phyloP scores from a whole-genome alignment of 192 early-diverging fungal species.

The Coemansia sp. region DNA sequence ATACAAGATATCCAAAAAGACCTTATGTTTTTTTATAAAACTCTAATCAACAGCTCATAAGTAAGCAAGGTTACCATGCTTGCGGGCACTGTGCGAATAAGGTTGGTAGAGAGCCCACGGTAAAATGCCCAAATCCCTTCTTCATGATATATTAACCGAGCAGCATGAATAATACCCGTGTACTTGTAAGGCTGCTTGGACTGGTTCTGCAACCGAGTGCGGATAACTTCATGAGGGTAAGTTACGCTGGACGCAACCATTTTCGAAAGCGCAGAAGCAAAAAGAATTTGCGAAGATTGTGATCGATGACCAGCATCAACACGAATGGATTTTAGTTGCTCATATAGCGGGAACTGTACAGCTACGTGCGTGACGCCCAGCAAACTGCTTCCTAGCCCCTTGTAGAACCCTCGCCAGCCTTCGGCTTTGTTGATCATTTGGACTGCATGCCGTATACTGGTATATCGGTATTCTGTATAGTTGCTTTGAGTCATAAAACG shows the following conservation, averaged over 20 bases:
- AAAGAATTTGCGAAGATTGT: conserved; percentile 61
- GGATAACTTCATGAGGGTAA: conserved; percentile 94
- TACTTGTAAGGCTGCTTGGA: conserved; percentile 70
- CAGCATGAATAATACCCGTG: conserved; percentile 77
- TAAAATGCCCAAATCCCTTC: conserved; percentile 85
- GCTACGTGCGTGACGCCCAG: conserved; percentile 91
- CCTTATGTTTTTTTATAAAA: too few relatives aligned
- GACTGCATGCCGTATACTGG: conserved; percentile 78
- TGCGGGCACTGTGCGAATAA: conserved; percentile 86
- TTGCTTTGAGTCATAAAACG: conserved; percentile 83
- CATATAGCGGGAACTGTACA: conserved; percentile 95
- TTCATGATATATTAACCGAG: conserved; percentile 66
- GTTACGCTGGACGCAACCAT: conserved; percentile 84
- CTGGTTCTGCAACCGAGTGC: conserved; percentile 92
- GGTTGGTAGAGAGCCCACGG: conserved; percentile 79
- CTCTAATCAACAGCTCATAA: conserved; percentile 79
- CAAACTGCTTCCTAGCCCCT: conserved; percentile 85
- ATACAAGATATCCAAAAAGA: too few relatives aligned
- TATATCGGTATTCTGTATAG: conserved; percentile 75
- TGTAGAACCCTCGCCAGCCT: conserved; percentile 83
- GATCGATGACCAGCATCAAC: conserved; percentile 23
- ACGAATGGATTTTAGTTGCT: conserved; percentile 67
- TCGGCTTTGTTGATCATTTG: conserved; percentile 69
- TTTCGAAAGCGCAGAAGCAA: conserved; percentile 82
- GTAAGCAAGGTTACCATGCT: conserved; percentile 82